Percentiles rank a stretch among this genome's conserved stretches.
phyloP scores from a whole-genome alignment of 805 yeast genomes.

The Yamadazyma insecticola region DNA sequence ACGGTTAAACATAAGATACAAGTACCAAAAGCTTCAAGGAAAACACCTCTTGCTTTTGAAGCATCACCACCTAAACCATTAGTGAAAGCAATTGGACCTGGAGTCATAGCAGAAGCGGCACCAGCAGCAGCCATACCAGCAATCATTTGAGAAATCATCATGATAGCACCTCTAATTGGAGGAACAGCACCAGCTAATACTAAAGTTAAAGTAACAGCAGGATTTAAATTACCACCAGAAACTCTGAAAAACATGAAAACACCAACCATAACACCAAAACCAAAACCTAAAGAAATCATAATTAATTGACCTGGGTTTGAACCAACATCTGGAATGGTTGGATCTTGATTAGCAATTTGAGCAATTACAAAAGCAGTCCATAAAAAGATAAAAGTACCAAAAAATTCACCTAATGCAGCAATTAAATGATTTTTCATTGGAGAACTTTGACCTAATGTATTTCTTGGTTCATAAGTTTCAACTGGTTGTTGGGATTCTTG shows the following conservation, averaged over 20 bases:
- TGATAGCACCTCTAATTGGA: slow-evolving; percentile 63
- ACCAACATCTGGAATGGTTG: slow-evolving; percentile 30
- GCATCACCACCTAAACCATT: slow-evolving; percentile 69
- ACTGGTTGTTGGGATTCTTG: slow-evolving; percentile 23
- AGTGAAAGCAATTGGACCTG: slow-evolving; percentile 69
- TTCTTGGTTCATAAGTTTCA: slow-evolving; percentile 24
- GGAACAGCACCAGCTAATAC: slow-evolving; percentile 70
- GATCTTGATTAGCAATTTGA: slow-evolving; percentile 69
- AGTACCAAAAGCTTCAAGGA: slow-evolving; percentile 80
- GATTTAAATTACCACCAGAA: slow-evolving; percentile 88
- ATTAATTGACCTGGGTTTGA: slow-evolving; percentile 64
- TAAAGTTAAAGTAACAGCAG: slow-evolving; percentile 76
- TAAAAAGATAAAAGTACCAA: slow-evolving; percentile 80
- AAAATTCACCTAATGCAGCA: slow-evolving; percentile 76
- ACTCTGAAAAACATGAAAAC: slow-evolving; percentile 67
- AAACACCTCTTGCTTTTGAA: slow-evolving; percentile 70
- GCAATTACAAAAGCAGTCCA: slow-evolving; percentile 83
- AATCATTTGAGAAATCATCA: slow-evolving; percentile 65
- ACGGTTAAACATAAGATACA: slow-evolving; percentile 71
- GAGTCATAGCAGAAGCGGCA: slow-evolving; percentile 81
- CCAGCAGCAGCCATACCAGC: slow-evolving; percentile 94
- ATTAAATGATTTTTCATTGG: slow-evolving; percentile 49
- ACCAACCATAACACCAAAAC: slow-evolving; percentile 75
- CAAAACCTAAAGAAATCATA: slow-evolving; percentile 84
- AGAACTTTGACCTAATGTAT: slow-evolving; percentile 12